Conservation (phyloP, 164 flowering plant genomes). For the Stephania yunnanensis region DNA sequence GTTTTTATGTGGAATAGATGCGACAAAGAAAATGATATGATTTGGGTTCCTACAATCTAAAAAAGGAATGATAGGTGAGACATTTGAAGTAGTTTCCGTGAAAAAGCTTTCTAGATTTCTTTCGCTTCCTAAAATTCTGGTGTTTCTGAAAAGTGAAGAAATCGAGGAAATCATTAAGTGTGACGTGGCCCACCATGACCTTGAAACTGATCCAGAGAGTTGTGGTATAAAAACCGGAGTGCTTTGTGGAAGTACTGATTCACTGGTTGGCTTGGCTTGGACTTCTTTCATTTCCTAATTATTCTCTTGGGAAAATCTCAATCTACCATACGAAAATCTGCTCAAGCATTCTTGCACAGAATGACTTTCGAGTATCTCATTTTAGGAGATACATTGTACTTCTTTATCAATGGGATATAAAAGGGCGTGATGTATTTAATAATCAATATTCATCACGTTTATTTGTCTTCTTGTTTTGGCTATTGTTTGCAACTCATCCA, state of each 20-base stretch:
- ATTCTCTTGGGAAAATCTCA: not conserved
- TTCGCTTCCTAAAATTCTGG: not conserved
- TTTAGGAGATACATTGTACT: not conserved
- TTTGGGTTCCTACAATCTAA: not conserved
- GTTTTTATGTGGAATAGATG: not conserved
- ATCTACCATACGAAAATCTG: not conserved
- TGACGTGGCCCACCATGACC: not conserved
- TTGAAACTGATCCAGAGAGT: not conserved
- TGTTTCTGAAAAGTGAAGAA: not conserved
- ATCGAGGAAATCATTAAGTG: not conserved
- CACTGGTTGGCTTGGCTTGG: not conserved
- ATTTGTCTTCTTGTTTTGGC: too few species aligned
- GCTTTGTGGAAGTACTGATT: not conserved
- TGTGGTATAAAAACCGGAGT: not conserved
- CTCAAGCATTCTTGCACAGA: not conserved
- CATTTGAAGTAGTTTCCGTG: not conserved
- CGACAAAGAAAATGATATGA: not conserved
- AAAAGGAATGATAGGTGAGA: not conserved
- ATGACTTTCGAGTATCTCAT: not conserved
- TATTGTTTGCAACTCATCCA: too few species aligned
- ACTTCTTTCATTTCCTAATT: not conserved
- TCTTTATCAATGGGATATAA: not conserved
- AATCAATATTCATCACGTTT: too few species aligned
- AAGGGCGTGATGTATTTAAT: too few species aligned
- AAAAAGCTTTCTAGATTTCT: not conserved